These are phyloP conservation scores for Otatea glauca DNA, from an alignment of 176 grass and related monocot species.

Conservation along the genomic window DNA sequence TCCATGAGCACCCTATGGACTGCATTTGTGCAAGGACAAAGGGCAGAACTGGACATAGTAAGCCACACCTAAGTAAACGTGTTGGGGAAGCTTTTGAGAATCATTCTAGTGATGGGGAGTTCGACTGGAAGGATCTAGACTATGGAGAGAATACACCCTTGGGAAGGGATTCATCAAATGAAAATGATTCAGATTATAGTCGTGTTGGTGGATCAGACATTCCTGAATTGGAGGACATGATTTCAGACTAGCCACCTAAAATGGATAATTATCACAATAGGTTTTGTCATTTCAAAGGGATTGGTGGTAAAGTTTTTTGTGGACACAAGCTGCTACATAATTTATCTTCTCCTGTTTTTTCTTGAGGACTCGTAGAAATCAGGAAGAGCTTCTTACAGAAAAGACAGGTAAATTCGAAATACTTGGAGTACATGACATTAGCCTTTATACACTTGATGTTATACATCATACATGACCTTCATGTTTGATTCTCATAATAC, in stretches of 20 bases:
- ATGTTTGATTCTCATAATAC: not conserved
- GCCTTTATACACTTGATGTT: slow-evolving; percentile 14
- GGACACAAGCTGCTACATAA: slow-evolving; percentile 42
- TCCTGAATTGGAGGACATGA: slow-evolving; percentile 59
- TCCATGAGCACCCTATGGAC: slow-evolving; percentile 85
- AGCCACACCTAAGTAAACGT: slow-evolving; percentile 30
- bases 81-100: slow-evolving; percentile 40
- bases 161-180: slow-evolving; percentile 51
- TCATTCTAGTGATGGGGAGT: slow-evolving; percentile 47
- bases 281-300: slow-evolving; percentile 21
- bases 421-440: not conserved
- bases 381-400: slow-evolving; percentile 39
- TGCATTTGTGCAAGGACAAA: slow-evolving; percentile 75
- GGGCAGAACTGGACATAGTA: slow-evolving; percentile 34
- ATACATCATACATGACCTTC: not conserved
- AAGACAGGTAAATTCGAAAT: slow-evolving; percentile 50
- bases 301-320: slow-evolving; percentile 15
- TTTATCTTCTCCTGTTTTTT: slow-evolving; percentile 52
- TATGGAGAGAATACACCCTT: slow-evolving; percentile 78
- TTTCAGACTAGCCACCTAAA: slow-evolving; percentile 61
- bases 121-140: slow-evolving; percentile 80
- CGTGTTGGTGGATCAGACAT: slow-evolving; percentile 53
- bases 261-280: slow-evolving; percentile 38
- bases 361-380: slow-evolving; percentile 40
- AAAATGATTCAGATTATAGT: slow-evolving; percentile 54